Evolutionary conservation across 805 yeast species (phyloP).

Genomic region (Lachancea waltii): DNA sequence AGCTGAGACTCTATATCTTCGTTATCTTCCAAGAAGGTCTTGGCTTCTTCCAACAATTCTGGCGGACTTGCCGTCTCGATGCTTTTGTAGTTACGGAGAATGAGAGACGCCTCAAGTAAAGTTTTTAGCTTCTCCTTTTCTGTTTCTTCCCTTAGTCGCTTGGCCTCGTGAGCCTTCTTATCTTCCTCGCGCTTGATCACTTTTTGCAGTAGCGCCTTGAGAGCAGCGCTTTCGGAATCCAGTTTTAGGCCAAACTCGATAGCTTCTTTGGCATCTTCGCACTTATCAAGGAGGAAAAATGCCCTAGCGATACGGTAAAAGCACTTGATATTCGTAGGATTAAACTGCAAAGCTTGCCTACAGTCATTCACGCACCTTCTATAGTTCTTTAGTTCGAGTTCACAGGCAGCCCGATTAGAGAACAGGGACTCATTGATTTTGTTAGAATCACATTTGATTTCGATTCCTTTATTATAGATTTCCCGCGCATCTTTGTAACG

Average conservation of each 20-base stretch:
- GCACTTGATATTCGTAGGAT: conserved; percentile 75
- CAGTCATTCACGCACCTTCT: conserved; percentile 85
- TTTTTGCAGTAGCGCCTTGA: conserved; percentile 40
- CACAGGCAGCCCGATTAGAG: conserved; percentile 86
- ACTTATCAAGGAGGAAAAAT: conserved; percentile 55
- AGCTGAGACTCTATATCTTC: conserved; percentile 69
- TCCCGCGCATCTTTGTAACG: conserved; percentile 71
- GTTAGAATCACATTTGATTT: conserved; percentile 53
- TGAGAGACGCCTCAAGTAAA: conserved; percentile 52
- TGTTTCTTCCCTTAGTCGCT: conserved; percentile 21
- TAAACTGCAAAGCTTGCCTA: conserved; percentile 55
- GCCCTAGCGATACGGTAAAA: conserved; percentile 81
- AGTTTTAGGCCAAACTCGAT: conserved; percentile 56
- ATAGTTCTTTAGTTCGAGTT: conserved; percentile 76
- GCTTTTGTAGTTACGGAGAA: conserved; percentile 48
- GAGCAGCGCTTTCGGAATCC: conserved; percentile 54
- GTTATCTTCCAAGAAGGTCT: conserved; percentile 54
- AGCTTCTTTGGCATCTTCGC: conserved; percentile 66
- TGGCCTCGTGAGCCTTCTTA: conserved; percentile 27
- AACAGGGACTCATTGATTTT: conserved; percentile 56
- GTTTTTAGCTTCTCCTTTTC: conserved; percentile 38
- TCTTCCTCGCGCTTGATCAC: conserved; percentile 37
- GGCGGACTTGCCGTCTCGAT: conserved; percentile 48
- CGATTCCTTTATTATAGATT: conserved; percentile 74
- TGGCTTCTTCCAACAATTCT: conserved; percentile 48